Base-by-base conservation (phyloP, 2,329 filamentous ascomycete species). In the Graphiopsis chlorocephala region DNA sequence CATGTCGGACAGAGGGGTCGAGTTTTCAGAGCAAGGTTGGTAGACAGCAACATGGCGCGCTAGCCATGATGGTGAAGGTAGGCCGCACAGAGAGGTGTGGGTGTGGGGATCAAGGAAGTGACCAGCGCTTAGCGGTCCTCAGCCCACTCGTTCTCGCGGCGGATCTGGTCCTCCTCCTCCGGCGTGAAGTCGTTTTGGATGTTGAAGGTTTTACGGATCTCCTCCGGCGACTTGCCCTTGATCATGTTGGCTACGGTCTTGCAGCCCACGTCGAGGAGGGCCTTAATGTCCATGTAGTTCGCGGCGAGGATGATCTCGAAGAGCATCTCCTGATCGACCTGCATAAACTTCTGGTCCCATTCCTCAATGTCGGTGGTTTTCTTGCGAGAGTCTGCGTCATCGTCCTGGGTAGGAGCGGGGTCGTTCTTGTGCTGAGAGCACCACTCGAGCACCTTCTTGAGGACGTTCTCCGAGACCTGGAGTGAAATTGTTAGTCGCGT, bases 161-260 rank as follows among this genome's bases (percentile, higher is more conserved):
- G 81, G 69, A 83, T 99, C 85, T 99, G 95, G 77, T 99, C 95
- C 80, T 99, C 95, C 82, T 99, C 95, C 80, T 99, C 95, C 2
- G 94, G 92, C 0, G 95, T 98, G 82, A 99, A 99, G 79, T 99
- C 95, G 74, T 99, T 99, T 75, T 96, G 95, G 75, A 99, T 99
- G 83, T 99, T 99, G 84, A 99, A 99, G 0, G 95, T 99, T 86
- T 98, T 99, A 60, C 95, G 91, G 74, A 99, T 99, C 83, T 99
- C 95, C 78, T 99, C 95, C 3, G 95, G 95, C 0, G 93, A 97
- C 86, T 99, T 99, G 82, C 95, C 95, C 90, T 99, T 99, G 85
- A 99, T 99, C 95, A 99, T 99, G 82, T 99, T 99, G 68, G 95
- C 95, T 17, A 99, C 95, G 0, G 95, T 99, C 87, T 99, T 99